phyloP scores from a whole-genome alignment of 768 basidiomycete species.

The Suillus subluteus region DNA sequence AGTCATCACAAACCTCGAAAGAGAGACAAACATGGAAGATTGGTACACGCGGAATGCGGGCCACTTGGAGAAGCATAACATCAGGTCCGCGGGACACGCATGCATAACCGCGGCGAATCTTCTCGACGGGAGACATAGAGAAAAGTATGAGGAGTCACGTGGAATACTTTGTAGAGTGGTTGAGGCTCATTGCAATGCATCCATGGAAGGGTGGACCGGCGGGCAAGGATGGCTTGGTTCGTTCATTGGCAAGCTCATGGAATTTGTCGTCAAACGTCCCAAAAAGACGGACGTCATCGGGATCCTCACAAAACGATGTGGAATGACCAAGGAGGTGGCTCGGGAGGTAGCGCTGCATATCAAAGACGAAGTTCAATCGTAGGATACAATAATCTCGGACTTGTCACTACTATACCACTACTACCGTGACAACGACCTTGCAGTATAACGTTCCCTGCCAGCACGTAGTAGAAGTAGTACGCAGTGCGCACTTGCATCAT shows the following conservation, averaged over 20 bases:
- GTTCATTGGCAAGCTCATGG: constrained; percentile 17
- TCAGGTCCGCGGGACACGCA: constrained; percentile 38
- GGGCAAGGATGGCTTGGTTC: constrained; percentile 22
- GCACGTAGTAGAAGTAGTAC: too few species aligned
- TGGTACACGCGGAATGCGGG: constrained; percentile 38
- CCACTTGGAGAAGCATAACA: constrained; percentile 29
- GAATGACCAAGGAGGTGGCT: constrained; percentile 15
- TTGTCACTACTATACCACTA: not conserved
- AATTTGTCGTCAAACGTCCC: constrained; percentile 23
- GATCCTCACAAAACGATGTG: constrained; percentile 30
- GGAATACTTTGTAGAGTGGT: not conserved
- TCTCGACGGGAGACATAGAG: constrained; percentile 27
- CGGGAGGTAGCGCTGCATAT: not conserved
- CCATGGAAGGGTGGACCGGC: constrained; percentile 15
- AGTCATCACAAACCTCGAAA: constrained; percentile 45
- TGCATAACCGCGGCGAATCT: constrained; percentile 41
- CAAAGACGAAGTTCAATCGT: not conserved
- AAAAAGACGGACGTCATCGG: constrained; percentile 23
- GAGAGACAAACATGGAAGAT: constrained; percentile 35
- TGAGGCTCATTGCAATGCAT: not conserved
- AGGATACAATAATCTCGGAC: not conserved
- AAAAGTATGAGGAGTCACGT: constrained; percentile 40
- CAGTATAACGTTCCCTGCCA: not conserved
- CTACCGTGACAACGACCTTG: not conserved
- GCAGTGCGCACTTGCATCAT: too few species aligned